These are phyloP conservation scores for Pseudocercospora fuligena DNA, from an alignment of 2,329 filamentous ascomycete genomes.

Conservation along the genomic window DNA sequence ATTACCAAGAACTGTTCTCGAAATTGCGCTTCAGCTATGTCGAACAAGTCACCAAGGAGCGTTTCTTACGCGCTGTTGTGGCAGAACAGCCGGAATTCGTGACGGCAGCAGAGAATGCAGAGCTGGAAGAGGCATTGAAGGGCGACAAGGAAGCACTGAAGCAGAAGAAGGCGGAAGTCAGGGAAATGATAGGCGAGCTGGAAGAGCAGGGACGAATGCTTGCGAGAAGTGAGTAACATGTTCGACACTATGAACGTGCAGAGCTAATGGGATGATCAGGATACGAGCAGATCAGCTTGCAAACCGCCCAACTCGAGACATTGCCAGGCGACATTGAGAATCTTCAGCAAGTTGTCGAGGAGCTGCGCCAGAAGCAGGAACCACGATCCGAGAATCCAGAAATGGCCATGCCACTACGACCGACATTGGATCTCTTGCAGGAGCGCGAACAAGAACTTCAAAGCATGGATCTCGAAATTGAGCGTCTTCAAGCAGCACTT, in stretches of 20 bases:
- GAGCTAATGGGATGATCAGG: conserved; percentile 41
- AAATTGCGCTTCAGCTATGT: conserved; percentile 97
- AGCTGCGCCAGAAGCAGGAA: conserved; percentile 47
- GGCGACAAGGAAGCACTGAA: conserved; percentile 77
- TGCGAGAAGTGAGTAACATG: conserved; percentile 50
- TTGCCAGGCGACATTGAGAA: conserved; percentile 59
- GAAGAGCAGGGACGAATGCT: conserved; percentile 68
- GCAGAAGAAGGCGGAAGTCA: conserved; percentile 78
- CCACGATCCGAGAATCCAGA: conserved; percentile 44
- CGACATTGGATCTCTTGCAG: conserved; percentile 47
- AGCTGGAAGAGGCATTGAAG: conserved; percentile 71
- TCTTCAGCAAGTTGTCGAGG: conserved; percentile 56
- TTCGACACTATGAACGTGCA: not conserved
- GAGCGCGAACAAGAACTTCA: conserved; percentile 48
- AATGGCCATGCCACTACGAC: conserved; percentile 50
- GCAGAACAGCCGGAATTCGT: conserved; percentile 88
- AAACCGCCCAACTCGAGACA: conserved; percentile 55
- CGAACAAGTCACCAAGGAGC: conserved; percentile 98
- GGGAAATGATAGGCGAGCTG: conserved; percentile 72
- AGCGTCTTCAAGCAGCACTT: conserved; percentile 62
- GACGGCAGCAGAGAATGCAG: conserved; percentile 78
- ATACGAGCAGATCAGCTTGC: conserved; percentile 60
- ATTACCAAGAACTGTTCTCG: conserved; percentile 94
- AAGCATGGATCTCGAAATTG: conserved; percentile 50
- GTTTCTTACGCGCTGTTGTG: conserved; percentile 91